A percentile compares a stretch with the other conserved stretches of the same genome.
Conservation (phyloP, 23 red algal genomes). For the Agarophyton chilense region DNA sequence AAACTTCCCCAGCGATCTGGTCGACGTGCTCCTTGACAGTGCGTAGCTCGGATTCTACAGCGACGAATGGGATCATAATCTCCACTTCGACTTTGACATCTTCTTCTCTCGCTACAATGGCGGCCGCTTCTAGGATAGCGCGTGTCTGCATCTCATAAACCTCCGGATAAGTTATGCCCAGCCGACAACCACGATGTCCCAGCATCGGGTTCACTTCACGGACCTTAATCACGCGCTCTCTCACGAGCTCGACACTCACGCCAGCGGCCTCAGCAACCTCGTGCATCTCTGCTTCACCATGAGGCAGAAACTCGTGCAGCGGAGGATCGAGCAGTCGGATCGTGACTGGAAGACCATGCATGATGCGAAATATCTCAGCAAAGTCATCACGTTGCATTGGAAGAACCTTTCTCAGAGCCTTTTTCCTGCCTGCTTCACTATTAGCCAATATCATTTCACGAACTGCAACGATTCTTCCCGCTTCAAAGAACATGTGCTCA, state of each 20-base stretch:
- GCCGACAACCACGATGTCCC: conserved; percentile 56
- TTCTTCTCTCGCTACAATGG: conserved; percentile 24
- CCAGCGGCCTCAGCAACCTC: conserved; percentile 34
- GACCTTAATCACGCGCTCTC: conserved; percentile 42
- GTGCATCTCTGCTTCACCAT: conserved; percentile 47
- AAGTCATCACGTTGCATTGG: conserved; percentile 68
- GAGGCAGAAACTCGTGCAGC: conserved; percentile 66
- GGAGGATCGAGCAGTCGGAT: conserved; percentile 63
- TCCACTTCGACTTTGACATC: conserved; percentile 26
- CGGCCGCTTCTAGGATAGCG: conserved; percentile 52
- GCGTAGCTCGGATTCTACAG: conserved; percentile 35
- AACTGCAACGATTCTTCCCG: conserved; percentile 34
- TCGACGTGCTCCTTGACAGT: conserved; percentile 42
- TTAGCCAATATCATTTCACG: conserved; percentile 69
- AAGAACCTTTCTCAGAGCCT: conserved; percentile 51
- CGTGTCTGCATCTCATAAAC: conserved; percentile 67
- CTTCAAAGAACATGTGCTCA: conserved; percentile 75
- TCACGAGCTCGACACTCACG: conserved; percentile 9
- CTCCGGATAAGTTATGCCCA: conserved; percentile 65
- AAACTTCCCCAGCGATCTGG: conserved; percentile 18
- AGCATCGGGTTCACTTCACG: conserved; percentile 71
- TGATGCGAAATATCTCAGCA: conserved; percentile 58
- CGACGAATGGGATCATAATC: conserved; percentile 67
- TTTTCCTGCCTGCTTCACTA: conserved; percentile 13
- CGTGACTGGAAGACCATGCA: conserved; percentile 55